A percentile compares a stretch with the other conserved stretches of the same genome.
phyloP scores from a whole-genome alignment of 73 alveolate species.

The Durusdinium trenchii region DNA sequence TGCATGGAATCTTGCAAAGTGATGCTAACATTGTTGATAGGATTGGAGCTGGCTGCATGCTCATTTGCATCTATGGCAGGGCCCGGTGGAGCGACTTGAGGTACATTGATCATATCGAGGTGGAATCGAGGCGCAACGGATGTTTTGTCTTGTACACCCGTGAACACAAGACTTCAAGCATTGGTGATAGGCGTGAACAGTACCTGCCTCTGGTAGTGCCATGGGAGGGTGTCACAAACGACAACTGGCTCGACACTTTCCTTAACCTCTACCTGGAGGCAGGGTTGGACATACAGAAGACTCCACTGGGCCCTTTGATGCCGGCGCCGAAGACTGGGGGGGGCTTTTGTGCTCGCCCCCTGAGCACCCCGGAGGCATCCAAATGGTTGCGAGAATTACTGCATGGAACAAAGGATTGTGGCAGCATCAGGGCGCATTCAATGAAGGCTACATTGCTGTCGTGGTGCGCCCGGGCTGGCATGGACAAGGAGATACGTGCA shows the following conservation, averaged over 20 bases:
- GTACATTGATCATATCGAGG: neutral
- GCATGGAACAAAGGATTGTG: neutral
- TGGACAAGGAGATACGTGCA: neutral
- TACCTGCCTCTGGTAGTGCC: neutral
- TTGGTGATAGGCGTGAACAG: neutral
- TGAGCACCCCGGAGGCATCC: neutral
- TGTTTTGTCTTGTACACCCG: neutral
- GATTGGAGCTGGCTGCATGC: neutral
- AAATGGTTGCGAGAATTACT: neutral
- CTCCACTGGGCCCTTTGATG: neutral
- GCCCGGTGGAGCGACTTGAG: neutral
- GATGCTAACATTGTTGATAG: neutral
- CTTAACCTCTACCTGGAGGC: neutral
- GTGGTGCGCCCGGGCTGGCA: neutral
- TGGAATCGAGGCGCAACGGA: neutral
- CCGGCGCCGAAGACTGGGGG: neutral
- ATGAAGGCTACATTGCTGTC: neutral
- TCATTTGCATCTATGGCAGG: neutral
- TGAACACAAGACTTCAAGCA: neutral
- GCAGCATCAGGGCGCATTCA: neutral
- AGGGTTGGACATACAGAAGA: neutral
- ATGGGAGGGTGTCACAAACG: neutral
- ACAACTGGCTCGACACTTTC: neutral
- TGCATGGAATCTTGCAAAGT: neutral
- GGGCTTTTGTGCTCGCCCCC: neutral